Percentiles rank a stretch among this genome's conserved stretches.
These are phyloP conservation scores for Plasmodium vinckei DNA, from an alignment of 169 alveolate species.

Conservation along the genomic window DNA sequence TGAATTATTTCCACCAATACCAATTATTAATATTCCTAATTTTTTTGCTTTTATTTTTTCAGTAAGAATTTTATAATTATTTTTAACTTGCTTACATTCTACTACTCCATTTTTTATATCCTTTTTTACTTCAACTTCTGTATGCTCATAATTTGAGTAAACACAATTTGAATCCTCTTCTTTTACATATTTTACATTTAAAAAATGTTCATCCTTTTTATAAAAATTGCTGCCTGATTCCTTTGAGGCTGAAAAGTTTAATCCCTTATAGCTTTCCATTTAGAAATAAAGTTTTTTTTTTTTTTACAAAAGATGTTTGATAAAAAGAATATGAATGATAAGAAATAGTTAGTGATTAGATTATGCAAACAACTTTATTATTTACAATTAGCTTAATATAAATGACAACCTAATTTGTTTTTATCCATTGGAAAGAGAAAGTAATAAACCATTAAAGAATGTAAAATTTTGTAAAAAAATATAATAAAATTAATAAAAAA, in stretches of 20 bases:
- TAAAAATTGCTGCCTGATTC: background rate
- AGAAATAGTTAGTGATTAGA: too few relatives aligned
- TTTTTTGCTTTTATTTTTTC: slow-evolving; percentile 72
- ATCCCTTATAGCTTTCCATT: slow-evolving; percentile 39
- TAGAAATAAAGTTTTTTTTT: too few relatives aligned
- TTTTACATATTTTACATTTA: slow-evolving; percentile 8
- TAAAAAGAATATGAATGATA: background rate
- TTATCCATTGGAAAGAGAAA: too few relatives aligned
- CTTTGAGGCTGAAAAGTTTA: background rate
- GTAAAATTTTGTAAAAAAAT: too few relatives aligned
- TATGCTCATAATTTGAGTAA: slow-evolving; percentile 42
- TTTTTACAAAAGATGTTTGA: background rate
- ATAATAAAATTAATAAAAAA: too few relatives aligned
- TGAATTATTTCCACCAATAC: slow-evolving; percentile 94
- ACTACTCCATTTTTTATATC: slow-evolving; percentile 4
- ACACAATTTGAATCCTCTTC: slow-evolving; percentile 36
- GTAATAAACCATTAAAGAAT: too few relatives aligned
- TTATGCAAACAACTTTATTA: too few relatives aligned
- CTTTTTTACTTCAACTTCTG: slow-evolving; percentile 29
- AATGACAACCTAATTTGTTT: too few relatives aligned
- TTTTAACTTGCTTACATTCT: slow-evolving; percentile 34
- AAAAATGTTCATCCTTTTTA: slow-evolving; percentile 1
- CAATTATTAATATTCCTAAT: slow-evolving; percentile 92
- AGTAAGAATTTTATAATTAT: slow-evolving; percentile 28
- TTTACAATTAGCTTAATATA: too few relatives aligned